Evolutionary conservation across 129 eudicot genomes (phyloP), one percentile per base, ranked within the genome.

Genomic region (Smallanthus sonchifolius): DNA sequence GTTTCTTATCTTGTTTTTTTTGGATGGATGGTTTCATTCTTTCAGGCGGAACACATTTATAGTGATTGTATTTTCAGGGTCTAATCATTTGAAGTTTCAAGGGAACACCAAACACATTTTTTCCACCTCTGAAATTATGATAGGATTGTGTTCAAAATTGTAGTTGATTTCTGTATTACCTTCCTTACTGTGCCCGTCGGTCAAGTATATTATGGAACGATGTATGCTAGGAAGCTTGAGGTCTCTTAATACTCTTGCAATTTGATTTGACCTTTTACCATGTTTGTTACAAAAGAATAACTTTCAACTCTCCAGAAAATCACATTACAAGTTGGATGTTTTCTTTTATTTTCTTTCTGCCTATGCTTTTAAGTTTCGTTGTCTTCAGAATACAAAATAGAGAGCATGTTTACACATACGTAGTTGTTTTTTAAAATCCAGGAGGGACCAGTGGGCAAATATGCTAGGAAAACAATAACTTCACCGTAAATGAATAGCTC

Each of bases 81-180:
- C 42, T n/a, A 69, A 38, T 19, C 3, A 17, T 14, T 52, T 70
- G 55, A 54, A 4, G 5, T 16, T n/a, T 70, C 35, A 52, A 52
- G 37, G 75, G 51, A 51, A 52, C 65, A 52, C 7, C 39, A 10
- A 34, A 35, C 32, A 36, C 11, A 9, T 36, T 35, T 24, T 52
- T 34, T n/a, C 45, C 10, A 69, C 9, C 55, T 17, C 37, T 51
- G 35, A 70, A 7, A 52, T 37, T 35, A 38, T 19, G 45, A 36
- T 24, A 70, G 36, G 48, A 52, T 39, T 37, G 52, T 63, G 34
- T 34, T 15, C 32, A 48, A 30, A 57, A 10, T 48, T 48, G 63
- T 69, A 48, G 20, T 17, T 69, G 74, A 65, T n/a, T 69, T 36
- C 15, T 32, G 19, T 49, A 49, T 38, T 43, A 68, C 59, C 73